phyloP scores from a whole-genome alignment of 1,284 basidiomycete species.

The Sporisorium iseilematis-ciliati region DNA sequence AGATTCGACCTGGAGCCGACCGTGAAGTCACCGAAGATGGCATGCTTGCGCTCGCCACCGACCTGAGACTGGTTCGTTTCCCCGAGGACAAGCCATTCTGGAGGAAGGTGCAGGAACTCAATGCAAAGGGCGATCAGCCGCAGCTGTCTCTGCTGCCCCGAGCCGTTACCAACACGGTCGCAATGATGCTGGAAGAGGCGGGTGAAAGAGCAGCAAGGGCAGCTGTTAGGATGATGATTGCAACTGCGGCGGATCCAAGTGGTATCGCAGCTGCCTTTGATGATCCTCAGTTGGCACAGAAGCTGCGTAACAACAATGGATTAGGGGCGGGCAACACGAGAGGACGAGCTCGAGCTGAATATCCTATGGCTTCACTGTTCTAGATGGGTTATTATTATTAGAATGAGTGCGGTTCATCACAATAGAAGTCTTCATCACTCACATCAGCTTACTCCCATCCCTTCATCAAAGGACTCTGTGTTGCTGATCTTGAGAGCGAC shows the following conservation, averaged over 20 bases:
- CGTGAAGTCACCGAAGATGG: slow-evolving; percentile 44
- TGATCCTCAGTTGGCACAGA: slow-evolving; percentile 42
- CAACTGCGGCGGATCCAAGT: slow-evolving; percentile 41
- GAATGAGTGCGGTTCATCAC: background rate
- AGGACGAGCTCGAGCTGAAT: slow-evolving; percentile 44
- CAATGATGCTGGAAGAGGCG: slow-evolving; percentile 43
- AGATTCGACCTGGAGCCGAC: slow-evolving; percentile 39
- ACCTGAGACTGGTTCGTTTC: slow-evolving; percentile 58
- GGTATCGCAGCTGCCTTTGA: slow-evolving; percentile 50
- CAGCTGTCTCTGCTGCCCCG: slow-evolving; percentile 37
- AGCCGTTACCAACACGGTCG: slow-evolving; percentile 31
- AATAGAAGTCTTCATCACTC: slow-evolving; percentile 8
- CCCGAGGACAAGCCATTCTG: slow-evolving; percentile 58
- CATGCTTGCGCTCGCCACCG: slow-evolving; percentile 42
- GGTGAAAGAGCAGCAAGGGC: slow-evolving; percentile 43
- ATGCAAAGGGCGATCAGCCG: slow-evolving; percentile 53
- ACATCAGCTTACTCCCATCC: background rate
- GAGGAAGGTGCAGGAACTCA: slow-evolving; percentile 54
- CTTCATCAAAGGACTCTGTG: background rate
- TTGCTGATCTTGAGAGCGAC: background rate
- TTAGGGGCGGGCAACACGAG: slow-evolving; percentile 25
- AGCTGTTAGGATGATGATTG: slow-evolving; percentile 47
- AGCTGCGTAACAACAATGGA: slow-evolving; percentile 35
- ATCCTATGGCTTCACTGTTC: slow-evolving; percentile 43
- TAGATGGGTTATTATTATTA: slow-evolving; percentile 3